Evolutionary conservation across 768 basidiomycete species (phyloP).

Genomic region (Leccinum arenicola): DNA sequence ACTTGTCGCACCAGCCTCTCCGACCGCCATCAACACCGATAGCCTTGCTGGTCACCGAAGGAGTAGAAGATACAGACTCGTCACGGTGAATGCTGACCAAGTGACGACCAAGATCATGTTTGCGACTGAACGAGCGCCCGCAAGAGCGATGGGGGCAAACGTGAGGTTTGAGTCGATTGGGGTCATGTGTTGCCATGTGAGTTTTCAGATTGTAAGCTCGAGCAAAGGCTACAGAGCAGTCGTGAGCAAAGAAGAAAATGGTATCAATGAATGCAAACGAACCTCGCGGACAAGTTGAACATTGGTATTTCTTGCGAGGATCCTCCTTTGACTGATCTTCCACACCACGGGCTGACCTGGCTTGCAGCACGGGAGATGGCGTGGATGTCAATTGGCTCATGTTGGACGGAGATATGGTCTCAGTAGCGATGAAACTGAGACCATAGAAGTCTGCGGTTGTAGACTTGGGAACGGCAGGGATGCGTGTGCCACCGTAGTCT

Average conservation of each 20-base stretch:
- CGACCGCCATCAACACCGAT: slow-evolving; percentile 67
- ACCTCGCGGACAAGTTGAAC: slow-evolving; percentile 74
- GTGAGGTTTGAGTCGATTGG: slow-evolving; percentile 85
- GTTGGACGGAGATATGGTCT: slow-evolving; percentile 54
- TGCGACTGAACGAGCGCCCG: slow-evolving; percentile 88
- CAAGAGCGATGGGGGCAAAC: slow-evolving; percentile 84
- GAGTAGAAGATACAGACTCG: slow-evolving; percentile 46
- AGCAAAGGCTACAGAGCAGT: slow-evolving; percentile 64
- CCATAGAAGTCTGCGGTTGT: slow-evolving; percentile 49
- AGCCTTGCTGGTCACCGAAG: slow-evolving; percentile 40
- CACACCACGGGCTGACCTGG: slow-evolving; percentile 35
- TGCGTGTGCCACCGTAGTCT: slow-evolving; percentile 59
- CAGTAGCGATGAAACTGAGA: slow-evolving; percentile 31
- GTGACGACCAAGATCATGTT: slow-evolving; percentile 92
- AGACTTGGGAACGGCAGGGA: slow-evolving; percentile 46
- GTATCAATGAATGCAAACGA: slow-evolving; percentile 5
- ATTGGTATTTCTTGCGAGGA: slow-evolving; percentile 77
- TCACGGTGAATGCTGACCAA: slow-evolving; percentile 82
- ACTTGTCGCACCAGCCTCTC: slow-evolving; percentile 70
- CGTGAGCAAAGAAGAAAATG: slow-evolving; percentile 3
- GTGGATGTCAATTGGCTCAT: slow-evolving; percentile 49
- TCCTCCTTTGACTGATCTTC: slow-evolving; percentile 54
- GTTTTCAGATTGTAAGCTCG: slow-evolving; percentile 95
- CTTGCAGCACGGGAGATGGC: slow-evolving; percentile 39
- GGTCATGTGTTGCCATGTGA: slow-evolving; percentile 93